Evolutionary conservation across 768 basidiomycete genomes (phyloP).

Genomic region (Tricholoma flavovirens): DNA sequence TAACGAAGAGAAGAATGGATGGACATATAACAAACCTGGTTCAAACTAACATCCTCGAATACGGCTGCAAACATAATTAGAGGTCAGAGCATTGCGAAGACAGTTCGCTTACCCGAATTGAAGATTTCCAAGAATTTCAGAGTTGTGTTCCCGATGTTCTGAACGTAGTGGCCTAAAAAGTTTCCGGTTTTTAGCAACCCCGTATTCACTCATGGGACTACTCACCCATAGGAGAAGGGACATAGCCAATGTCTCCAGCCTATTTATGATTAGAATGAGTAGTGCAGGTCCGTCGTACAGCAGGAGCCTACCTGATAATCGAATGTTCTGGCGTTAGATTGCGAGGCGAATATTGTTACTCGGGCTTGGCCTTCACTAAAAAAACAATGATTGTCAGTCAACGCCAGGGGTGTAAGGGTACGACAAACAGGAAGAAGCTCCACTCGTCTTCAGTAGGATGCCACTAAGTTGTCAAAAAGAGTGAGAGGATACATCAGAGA

Average conservation of each 20-base stretch:
- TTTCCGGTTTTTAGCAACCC: constrained; percentile 2
- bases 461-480: constrained; percentile 39
- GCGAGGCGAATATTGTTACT: constrained; percentile 51
- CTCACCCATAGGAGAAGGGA: constrained; percentile 53
- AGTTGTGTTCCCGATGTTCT: constrained; percentile 47
- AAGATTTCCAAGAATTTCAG: constrained; percentile 45
- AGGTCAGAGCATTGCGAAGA: constrained; percentile 10
- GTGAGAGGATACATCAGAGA: not conserved
- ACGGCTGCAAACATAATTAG: constrained; percentile 5
- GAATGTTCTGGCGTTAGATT: constrained; percentile 50
- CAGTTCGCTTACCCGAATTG: constrained; percentile 27
- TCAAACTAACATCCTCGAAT: constrained; percentile 24
- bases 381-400: not conserved
- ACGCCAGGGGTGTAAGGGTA: not conserved
- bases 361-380: constrained; percentile 47
- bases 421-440: constrained; percentile 49
- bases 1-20: not conserved
- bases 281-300: not conserved
- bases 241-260: constrained; percentile 58
- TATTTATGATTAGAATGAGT: constrained; percentile 10
- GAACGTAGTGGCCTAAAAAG: constrained; percentile 44
- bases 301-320: constrained; percentile 41
- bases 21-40: constrained; percentile 26
- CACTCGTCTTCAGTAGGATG: constrained; percentile 67
- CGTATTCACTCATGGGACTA: not conserved